Base-by-base conservation (phyloP, 1,284 basidiomycete genomes). In the Moesziomyces sp. region DNA sequence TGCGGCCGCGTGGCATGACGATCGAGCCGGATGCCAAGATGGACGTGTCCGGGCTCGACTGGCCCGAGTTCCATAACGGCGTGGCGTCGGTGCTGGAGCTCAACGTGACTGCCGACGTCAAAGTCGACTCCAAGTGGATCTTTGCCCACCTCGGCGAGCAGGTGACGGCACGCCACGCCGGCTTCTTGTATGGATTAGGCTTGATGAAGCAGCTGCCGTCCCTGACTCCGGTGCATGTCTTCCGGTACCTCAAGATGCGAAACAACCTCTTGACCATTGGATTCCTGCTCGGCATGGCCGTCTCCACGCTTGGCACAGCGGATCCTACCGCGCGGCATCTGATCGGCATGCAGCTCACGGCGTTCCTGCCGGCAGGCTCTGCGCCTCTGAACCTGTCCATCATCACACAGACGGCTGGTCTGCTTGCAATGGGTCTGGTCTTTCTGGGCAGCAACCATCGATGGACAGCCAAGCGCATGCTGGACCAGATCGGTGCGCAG, bases 51-150 rank as follows among this genome's bases (percentile, higher is more conserved):
- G 79, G 76, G 21, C 85, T 90, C 10, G 89, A 89, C 59, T 99
- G 96, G 97, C 94, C 94, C 18, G 92, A 94, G 66, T 99, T 99
- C 85, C 95, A 99, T 85, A 96, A 97, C 70, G 97, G 97, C 18
- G 95, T 97, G 0, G 93, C 94, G 1, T 92, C 93, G 2, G 96
- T 92, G 2, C 85, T 99, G 0, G 73, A 81, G 58, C 88, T 90
- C n/a, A 89, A 91, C n/a, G 44, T 78, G 46, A 86, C 87, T 54
- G 89, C 90, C 19, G 89, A 94, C 44, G 92, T 94, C 38, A 46
- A 35, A 10, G 46, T 83, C 43, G 82, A 83, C 42, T 78, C 77
- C 8, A 77, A 77, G 49, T 84, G 82, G 82, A 80, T 83, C 59
- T 83, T 81, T 65, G 74, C 72, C 9, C 77, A 80, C 47, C 71